Evolutionary conservation across 495 filamentous ascomycete species (phyloP).

Genomic region (Evansstolkia leycettana): DNA sequence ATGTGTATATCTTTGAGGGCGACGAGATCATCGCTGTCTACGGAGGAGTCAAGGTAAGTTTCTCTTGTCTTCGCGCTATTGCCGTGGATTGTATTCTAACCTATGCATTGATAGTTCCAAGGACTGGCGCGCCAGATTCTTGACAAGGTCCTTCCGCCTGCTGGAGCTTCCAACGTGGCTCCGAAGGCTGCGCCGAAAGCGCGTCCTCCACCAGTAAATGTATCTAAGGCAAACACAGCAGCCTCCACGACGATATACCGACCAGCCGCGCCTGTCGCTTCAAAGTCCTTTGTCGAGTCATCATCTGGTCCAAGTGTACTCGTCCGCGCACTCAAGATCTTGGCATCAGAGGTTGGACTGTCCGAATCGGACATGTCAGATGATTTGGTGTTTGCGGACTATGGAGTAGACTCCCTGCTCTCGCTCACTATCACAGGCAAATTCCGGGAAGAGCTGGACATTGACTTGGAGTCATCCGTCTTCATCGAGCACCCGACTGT

Average conservation of each 20-base stretch:
- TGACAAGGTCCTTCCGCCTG: slow-evolving; percentile 51
- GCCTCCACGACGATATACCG: slow-evolving; percentile 15
- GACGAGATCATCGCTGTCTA: slow-evolving; percentile 54
- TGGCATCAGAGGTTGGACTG: slow-evolving; percentile 56
- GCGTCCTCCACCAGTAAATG: slow-evolving; percentile 17
- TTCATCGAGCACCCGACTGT: slow-evolving; percentile 50
- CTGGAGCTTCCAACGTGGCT: slow-evolving; percentile 25
- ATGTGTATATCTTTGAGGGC: slow-evolving; percentile 40
- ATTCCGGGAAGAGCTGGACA: slow-evolving; percentile 34
- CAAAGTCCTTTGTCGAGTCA: slow-evolving; percentile 14
- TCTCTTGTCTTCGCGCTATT: not conserved
- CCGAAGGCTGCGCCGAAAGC: slow-evolving; percentile 5
- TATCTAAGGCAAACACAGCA: slow-evolving; percentile 27
- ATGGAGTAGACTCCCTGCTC: slow-evolving; percentile 42
- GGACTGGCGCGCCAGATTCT: slow-evolving; percentile 53
- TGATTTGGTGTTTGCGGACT: slow-evolving; percentile 34
- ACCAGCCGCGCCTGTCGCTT: slow-evolving; percentile 10
- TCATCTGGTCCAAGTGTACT: slow-evolving; percentile 14
- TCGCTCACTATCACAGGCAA: slow-evolving; percentile 35
- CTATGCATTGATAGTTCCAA: slow-evolving; percentile 37
- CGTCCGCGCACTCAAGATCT: slow-evolving; percentile 41
- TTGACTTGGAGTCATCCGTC: slow-evolving; percentile 39
- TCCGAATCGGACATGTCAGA: slow-evolving; percentile 47
- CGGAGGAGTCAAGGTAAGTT: slow-evolving; percentile 47
- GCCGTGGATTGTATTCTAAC: not conserved